A percentile compares a stretch with the other conserved stretches of the same genome.
Conservation (phyloP, 2,329 filamentous ascomycete species). For the Neocatenulostroma microsporum region DNA sequence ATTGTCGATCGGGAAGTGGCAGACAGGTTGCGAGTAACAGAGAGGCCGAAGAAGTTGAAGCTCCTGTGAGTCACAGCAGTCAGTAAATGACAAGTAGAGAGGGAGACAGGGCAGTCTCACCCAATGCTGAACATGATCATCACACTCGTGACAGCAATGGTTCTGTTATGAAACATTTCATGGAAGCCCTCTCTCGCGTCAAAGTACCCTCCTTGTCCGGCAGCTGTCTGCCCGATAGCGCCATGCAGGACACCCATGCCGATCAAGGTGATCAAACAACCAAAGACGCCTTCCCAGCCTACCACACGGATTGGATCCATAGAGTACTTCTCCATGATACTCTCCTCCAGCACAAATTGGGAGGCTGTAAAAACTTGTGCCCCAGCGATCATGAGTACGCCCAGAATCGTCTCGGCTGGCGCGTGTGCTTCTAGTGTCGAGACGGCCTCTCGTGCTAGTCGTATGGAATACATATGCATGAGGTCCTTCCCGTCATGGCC, state of each 20-base stretch:
- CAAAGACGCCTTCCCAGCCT: slow-evolving; percentile 93
- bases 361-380: slow-evolving; percentile 96
- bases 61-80: slow-evolving; percentile 51
- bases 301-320: slow-evolving; percentile 84
- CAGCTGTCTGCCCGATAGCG: slow-evolving; percentile 63
- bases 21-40: slow-evolving; percentile 80
- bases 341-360: slow-evolving; percentile 94
- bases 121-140: slow-evolving; percentile 97
- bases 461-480: slow-evolving; percentile 11
- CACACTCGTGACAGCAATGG: slow-evolving; percentile 70
- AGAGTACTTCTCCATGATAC: slow-evolving; percentile 72
- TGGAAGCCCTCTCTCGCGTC: slow-evolving; percentile 80
- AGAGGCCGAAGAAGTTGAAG: slow-evolving; percentile 98
- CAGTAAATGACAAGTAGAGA: too few relatives aligned
- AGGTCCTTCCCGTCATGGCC: slow-evolving; percentile 18
- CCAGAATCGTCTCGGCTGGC: slow-evolving; percentile 64
- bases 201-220: slow-evolving; percentile 74
- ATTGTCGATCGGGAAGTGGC: slow-evolving; percentile 93
- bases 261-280: slow-evolving; percentile 68
- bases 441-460: slow-evolving; percentile 34
- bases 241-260: slow-evolving; percentile 76
- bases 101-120: too few relatives aligned
- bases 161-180: slow-evolving; percentile 64
- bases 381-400: slow-evolving; percentile 81
- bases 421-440: slow-evolving; percentile 39